phyloP scores from a whole-genome alignment of 768 basidiomycete genomes.

The Kwoniella shandongensis region DNA sequence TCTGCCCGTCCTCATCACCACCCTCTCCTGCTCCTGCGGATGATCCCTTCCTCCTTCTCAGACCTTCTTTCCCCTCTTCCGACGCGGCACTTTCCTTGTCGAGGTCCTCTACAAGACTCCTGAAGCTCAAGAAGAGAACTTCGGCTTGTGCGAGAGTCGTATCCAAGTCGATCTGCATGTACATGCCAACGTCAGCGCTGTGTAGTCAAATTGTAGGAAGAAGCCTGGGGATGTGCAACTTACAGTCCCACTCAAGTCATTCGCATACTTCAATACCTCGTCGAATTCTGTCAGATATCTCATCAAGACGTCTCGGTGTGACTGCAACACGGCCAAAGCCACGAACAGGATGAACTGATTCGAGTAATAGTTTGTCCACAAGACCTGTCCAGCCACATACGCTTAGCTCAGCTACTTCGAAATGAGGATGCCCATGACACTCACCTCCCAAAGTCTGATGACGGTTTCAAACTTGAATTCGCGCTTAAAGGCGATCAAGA shows the following conservation, averaged over 20 bases:
- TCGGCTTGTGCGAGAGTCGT: constrained; percentile 94
- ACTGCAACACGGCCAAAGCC: constrained; percentile 89
- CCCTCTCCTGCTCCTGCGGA: not conserved
- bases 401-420: not conserved
- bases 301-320: constrained; percentile 90
- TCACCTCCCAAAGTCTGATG: constrained; percentile 80
- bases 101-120: constrained; percentile 81
- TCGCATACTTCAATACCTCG: constrained; percentile 60
- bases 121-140: constrained; percentile 89
- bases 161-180: constrained; percentile 75
- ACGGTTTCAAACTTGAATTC: constrained; percentile 94
- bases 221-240: constrained; percentile 19
- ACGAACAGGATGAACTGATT: constrained; percentile 86
- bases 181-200: too few species aligned
- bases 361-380: constrained; percentile 72
- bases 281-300: constrained; percentile 78
- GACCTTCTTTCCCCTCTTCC: constrained; percentile 5
- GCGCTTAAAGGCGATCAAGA: constrained; percentile 82
- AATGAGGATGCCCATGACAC: constrained; percentile 12
- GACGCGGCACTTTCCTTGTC: constrained; percentile 57
- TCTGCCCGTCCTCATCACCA: not conserved
- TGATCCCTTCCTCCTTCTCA: constrained; percentile 5
- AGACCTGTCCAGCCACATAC: constrained; percentile 29
- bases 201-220: not conserved
- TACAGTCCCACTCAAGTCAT: constrained; percentile 47